Conservation (phyloP, 306 rosid species). For the Cyclanthera cordifolia region DNA sequence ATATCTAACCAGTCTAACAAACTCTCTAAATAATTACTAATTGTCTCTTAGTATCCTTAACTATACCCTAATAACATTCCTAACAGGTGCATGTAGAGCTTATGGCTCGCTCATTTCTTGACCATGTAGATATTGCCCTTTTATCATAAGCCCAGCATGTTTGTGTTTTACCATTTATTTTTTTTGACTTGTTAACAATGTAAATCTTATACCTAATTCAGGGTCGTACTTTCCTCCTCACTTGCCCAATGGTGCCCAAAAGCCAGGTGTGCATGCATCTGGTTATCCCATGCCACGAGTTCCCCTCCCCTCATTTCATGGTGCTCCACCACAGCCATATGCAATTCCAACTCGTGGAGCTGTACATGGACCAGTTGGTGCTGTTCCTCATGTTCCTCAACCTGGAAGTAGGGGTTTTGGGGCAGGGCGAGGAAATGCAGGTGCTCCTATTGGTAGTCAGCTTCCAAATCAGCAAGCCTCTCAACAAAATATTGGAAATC, state of each 20-base stretch:
- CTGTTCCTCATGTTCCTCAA: conserved; percentile 93
- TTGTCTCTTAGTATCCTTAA: no score
- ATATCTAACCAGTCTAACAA: no score
- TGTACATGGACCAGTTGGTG: conserved; percentile 96
- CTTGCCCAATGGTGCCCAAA: conserved; percentile 83
- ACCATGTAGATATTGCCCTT: background rate
- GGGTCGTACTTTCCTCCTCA: conserved; percentile 83
- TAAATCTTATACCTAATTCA: conserved; percentile 20
- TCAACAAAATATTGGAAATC: conserved; percentile 63
- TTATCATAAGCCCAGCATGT: no score
- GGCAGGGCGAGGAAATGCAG: conserved; percentile 75
- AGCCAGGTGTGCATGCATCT: conserved; percentile 79
- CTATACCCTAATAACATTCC: no score
- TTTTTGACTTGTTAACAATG: background rate
- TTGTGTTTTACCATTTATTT: background rate
- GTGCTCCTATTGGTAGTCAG: conserved; percentile 79
- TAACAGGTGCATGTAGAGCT: background rate
- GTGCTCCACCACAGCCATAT: conserved; percentile 92
- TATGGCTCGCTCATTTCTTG: background rate
- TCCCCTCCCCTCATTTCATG: conserved; percentile 73
- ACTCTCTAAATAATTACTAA: no score
- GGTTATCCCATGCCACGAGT: conserved; percentile 84
- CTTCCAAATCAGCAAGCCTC: conserved; percentile 81
- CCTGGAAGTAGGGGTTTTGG: conserved; percentile 94
- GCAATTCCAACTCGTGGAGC: conserved; percentile 96